Conservation (phyloP, 2,329 filamentous ascomycete genomes). For the Fragosphaeria purpurea region DNA sequence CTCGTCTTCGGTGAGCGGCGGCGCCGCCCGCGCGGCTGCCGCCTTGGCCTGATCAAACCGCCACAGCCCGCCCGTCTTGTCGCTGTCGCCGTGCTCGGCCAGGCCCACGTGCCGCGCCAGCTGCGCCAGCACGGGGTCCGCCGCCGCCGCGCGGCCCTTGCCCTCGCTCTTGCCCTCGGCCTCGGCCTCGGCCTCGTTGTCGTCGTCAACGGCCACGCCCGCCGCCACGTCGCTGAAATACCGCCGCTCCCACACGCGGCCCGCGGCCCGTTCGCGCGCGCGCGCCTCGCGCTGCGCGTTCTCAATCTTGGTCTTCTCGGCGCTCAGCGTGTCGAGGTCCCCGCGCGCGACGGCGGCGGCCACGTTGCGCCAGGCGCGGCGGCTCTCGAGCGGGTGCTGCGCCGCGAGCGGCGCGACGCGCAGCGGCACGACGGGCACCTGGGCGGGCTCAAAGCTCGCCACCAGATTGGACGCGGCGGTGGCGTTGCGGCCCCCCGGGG, state of each 20-base stretch:
- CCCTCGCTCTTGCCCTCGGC: too few relatives aligned
- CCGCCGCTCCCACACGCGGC: slow-evolving; percentile 66
- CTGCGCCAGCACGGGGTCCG: slow-evolving; percentile 33
- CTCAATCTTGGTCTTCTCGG: slow-evolving; percentile 83
- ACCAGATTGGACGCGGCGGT: slow-evolving; percentile 34
- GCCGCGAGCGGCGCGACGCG: slow-evolving; percentile 61
- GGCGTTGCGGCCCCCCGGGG: slow-evolving; percentile 43
- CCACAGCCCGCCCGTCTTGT: slow-evolving; percentile 53
- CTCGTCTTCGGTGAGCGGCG: slow-evolving; percentile 25
- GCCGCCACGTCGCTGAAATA: slow-evolving; percentile 59
- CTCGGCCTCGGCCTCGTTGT: too few relatives aligned
- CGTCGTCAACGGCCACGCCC: background rate
- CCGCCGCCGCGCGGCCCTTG: slow-evolving; percentile 12
- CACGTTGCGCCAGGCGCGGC: slow-evolving; percentile 80
- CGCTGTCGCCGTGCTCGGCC: slow-evolving; percentile 40
- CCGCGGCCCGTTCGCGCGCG: slow-evolving; percentile 63
- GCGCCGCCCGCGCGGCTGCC: slow-evolving; percentile 28
- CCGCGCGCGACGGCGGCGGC: slow-evolving; percentile 68
- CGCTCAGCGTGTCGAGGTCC: slow-evolving; percentile 70
- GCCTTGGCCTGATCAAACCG: slow-evolving; percentile 40
- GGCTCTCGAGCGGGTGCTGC: slow-evolving; percentile 80
- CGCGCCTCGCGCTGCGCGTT: slow-evolving; percentile 70
- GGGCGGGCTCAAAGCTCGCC: slow-evolving; percentile 50
- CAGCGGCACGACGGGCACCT: slow-evolving; percentile 54
- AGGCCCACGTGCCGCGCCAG: slow-evolving; percentile 39